These are phyloP conservation scores for Carnegiea gigantea DNA, from an alignment of 179 eudicot genomes.

Conservation along the genomic window DNA sequence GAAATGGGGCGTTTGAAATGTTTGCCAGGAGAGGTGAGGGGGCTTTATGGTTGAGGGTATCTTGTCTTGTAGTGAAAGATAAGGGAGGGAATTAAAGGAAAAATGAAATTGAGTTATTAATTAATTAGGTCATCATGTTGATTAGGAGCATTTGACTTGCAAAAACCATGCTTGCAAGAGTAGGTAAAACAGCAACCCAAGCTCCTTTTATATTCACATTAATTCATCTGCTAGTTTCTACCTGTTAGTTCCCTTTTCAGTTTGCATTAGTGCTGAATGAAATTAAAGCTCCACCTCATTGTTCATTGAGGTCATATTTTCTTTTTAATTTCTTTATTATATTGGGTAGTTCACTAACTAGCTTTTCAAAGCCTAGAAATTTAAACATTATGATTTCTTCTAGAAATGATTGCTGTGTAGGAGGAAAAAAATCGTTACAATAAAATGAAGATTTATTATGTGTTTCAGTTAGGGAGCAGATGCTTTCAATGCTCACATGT, in stretches of 20 bases:
- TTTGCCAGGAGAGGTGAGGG: constrained; percentile 33
- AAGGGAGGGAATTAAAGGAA: not conserved
- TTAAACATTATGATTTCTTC: too few species aligned
- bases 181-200: constrained; percentile 11
- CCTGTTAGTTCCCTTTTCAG: not conserved
- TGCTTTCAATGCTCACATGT: too few species aligned
- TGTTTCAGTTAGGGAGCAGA: too few species aligned
- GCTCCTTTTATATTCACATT: constrained; percentile 8
- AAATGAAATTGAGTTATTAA: not conserved
- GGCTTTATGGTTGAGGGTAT: constrained; percentile 31
- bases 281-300: not conserved
- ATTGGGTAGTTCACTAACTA: too few species aligned
- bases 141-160: constrained; percentile 29
- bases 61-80: constrained; percentile 34
- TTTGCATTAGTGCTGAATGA: constrained; percentile 2
- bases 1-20: constrained; percentile 34
- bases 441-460: too few species aligned
- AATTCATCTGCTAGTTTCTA: not conserved
- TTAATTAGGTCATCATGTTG: constrained; percentile 34
- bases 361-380: too few species aligned
- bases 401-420: too few species aligned
- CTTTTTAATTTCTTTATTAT: not conserved
- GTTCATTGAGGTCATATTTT: not conserved
- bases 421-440: too few species aligned
- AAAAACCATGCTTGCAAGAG: constrained; percentile 26